These are phyloP conservation scores for Aspergillus quadrilineatus DNA, from an alignment of 2,329 filamentous ascomycete species.

Conservation along the genomic window DNA sequence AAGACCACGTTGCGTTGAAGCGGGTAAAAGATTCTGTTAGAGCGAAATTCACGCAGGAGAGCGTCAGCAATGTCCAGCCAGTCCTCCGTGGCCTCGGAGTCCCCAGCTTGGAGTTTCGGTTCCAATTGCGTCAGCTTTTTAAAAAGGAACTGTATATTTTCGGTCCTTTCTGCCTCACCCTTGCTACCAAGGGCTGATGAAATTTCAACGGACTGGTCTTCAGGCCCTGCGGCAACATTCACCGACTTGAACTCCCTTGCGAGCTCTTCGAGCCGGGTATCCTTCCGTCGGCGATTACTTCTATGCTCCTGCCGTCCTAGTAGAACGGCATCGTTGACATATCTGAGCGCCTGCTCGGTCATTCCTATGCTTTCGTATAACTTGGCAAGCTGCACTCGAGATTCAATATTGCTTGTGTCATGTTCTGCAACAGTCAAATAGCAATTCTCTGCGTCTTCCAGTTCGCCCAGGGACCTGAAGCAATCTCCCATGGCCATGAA, in stretches of 20 bases:
- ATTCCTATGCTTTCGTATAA: slow-evolving; percentile 76
- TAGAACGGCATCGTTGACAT: slow-evolving; percentile 72
- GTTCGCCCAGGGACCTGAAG: slow-evolving; percentile 63
- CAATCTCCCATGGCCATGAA: slow-evolving; percentile 58
- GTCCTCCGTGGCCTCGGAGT: slow-evolving; percentile 51
- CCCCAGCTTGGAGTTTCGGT: slow-evolving; percentile 49
- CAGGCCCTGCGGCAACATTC: slow-evolving; percentile 18
- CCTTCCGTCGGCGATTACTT: slow-evolving; percentile 33
- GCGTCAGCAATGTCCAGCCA: slow-evolving; percentile 61
- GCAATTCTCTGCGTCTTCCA: slow-evolving; percentile 71
- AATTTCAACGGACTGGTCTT: slow-evolving; percentile 17
- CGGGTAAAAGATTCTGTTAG: slow-evolving; percentile 61
- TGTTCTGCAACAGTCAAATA: slow-evolving; percentile 73
- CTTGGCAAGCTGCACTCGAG: slow-evolving; percentile 75
- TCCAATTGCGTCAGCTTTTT: slow-evolving; percentile 49
- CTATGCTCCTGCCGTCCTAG: slow-evolving; percentile 51
- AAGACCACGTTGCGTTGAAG: slow-evolving; percentile 52
- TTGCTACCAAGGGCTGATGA: slow-evolving; percentile 9
- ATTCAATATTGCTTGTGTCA: slow-evolving; percentile 70
- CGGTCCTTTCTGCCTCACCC: slow-evolving; percentile 38
- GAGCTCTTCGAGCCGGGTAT: slow-evolving; percentile 42
- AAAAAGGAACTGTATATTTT: slow-evolving; percentile 48
- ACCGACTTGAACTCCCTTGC: slow-evolving; percentile 38
- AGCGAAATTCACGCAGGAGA: slow-evolving; percentile 60
- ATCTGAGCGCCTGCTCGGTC: slow-evolving; percentile 72